phyloP scores from a whole-genome alignment of 1,139 yeast species.

The Trichomonascaceae sp. region DNA sequence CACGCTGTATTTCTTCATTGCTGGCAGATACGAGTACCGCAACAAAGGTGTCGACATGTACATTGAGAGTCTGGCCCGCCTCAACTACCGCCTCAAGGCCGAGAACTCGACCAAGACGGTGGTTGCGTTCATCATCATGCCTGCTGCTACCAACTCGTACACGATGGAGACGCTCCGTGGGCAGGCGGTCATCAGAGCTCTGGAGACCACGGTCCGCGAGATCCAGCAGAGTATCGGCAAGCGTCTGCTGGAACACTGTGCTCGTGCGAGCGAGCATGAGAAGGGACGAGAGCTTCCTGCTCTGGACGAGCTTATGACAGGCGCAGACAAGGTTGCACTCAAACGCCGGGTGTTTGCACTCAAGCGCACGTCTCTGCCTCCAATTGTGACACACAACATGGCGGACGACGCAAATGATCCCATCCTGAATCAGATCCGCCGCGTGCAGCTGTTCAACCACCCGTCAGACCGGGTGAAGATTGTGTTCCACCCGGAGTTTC shows the following conservation, averaged over 20 bases:
- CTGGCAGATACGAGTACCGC: conserved; percentile 94
- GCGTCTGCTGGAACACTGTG: conserved; percentile 82
- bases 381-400: conserved; percentile 98
- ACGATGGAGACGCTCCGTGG: conserved; percentile 94
- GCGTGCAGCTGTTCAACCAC: conserved; percentile 80
- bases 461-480: conserved; percentile 89
- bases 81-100: conserved; percentile 75
- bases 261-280: conserved; percentile 58
- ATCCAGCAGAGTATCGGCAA: conserved; percentile 82
- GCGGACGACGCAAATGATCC: conserved; percentile 86
- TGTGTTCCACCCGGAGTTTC: conserved; percentile 94
- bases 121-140: conserved; percentile 98
- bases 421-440: conserved; percentile 78
- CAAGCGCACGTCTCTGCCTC: conserved; percentile 79
- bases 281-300: conserved; percentile 49
- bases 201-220: conserved; percentile 80
- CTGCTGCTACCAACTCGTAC: conserved; percentile 85
- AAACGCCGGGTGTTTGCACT: conserved; percentile 90
- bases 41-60: conserved; percentile 95
- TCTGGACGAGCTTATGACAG: conserved; percentile 71
- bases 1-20: conserved; percentile 87
- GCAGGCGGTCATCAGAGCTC: conserved; percentile 87
- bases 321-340: conserved; percentile 78
- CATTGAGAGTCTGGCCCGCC: conserved; percentile 83
- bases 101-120: conserved; percentile 80